phyloP scores from a whole-genome alignment of 192 early-diverging fungal genomes.

The Entomortierella lignicola region DNA sequence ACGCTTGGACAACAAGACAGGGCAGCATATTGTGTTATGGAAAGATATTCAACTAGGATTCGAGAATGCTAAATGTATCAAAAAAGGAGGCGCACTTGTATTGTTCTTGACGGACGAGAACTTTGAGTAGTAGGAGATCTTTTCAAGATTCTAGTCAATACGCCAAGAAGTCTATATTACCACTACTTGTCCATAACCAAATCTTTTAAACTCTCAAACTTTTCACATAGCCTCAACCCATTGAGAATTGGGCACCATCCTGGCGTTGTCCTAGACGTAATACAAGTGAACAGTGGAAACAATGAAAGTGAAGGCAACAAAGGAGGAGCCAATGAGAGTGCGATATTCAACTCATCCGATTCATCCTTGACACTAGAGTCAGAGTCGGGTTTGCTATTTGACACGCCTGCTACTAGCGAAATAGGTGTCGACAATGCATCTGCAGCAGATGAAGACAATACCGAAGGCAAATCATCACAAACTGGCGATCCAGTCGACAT shows the following conservation, averaged over 20 bases:
- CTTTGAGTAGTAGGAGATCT: constrained; percentile 8
- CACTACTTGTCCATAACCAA: not conserved
- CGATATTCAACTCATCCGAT: not conserved
- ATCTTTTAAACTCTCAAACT: no score
- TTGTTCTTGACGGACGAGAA: constrained; percentile 1
- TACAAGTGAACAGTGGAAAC: not conserved
- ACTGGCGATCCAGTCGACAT: no score
- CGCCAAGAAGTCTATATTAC: not conserved
- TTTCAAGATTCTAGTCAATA: not conserved
- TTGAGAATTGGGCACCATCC: constrained; percentile 4
- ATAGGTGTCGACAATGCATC: no score
- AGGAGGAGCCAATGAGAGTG: not conserved
- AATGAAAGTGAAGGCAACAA: no score
- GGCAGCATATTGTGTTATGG: not conserved
- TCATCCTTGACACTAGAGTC: not conserved
- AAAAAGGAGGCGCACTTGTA: not conserved
- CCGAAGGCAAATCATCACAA: no score
- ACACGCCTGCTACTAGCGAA: no score
- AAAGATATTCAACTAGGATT: not conserved
- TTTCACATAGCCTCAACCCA: not conserved
- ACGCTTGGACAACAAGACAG: not conserved
- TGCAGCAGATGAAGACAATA: no score
- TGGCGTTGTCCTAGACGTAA: not conserved
- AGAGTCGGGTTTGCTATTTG: no score
- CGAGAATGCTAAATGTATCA: no score